Evolutionary conservation across 2,329 filamentous ascomycete species (phyloP).

Genomic region (Didymella keratinophila): DNA sequence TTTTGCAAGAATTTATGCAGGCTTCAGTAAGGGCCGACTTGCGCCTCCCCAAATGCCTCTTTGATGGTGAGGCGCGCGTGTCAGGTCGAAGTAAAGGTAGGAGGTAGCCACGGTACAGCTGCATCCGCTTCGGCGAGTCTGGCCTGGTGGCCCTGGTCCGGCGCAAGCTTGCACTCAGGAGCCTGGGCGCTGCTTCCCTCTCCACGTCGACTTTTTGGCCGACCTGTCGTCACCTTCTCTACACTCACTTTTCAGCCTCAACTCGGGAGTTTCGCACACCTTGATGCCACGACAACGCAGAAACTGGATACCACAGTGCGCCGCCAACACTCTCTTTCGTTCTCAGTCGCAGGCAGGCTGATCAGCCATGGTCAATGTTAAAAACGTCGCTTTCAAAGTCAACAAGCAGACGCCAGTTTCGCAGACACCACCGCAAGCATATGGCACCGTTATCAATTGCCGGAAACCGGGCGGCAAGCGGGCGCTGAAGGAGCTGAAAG

Average conservation of each 20-base stretch:
- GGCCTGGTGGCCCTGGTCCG: conserved; percentile 24
- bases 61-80: conserved; percentile 12
- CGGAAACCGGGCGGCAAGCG: conserved; percentile 42
- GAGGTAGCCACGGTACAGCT: conserved; percentile 14
- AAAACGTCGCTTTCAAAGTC: conserved; percentile 50
- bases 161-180: conserved; percentile 30
- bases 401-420: conserved; percentile 45
- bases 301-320: conserved; percentile 24
- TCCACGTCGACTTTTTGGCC: conserved; percentile 39
- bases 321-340: conserved; percentile 20
- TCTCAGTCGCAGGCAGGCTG: conserved; percentile 46
- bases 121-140: conserved; percentile 34
- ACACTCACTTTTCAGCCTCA: conserved; percentile 24
- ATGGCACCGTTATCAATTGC: conserved; percentile 47
- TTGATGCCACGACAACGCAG: conserved; percentile 12
- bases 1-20: conserved; percentile 11
- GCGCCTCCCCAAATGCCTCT: conserved; percentile 12
- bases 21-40: conserved; percentile 9
- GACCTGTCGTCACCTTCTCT: conserved; percentile 30
- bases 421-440: conserved; percentile 40
- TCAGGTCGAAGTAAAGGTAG: conserved; percentile 9
- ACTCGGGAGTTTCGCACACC: conserved; percentile 8
- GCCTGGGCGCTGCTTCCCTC: conserved; percentile 35
- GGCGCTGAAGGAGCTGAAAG: conserved; percentile 32
- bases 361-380: conserved; percentile 50